Evolutionary conservation across 1,284 basidiomycete genomes (phyloP), one percentile per base, ranked within the genome.

Genomic region (Ustilago cynodontis): DNA sequence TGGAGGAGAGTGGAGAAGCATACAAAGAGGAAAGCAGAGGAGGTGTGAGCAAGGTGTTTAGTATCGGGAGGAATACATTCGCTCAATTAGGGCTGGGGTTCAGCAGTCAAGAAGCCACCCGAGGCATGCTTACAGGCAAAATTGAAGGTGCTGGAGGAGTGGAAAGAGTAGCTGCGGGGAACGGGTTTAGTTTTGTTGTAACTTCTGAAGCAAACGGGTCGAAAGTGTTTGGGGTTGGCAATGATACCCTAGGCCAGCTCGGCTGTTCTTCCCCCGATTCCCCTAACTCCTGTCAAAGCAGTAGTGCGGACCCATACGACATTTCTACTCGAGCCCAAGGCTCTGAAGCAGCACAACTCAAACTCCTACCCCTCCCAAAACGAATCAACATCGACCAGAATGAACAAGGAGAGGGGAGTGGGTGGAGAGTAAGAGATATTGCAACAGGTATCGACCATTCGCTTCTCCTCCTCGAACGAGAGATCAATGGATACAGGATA

Each of bases 21-120:
- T 33, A 33, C 11, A 22, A 28, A 26, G 26, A 20, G 16, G 22
- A 37, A 4, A 45, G 35, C 3, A 9, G 4, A 18, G 37, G 20
- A 18, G 37, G 16, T 35, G 22, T 39, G 26, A 43, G 41, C 20
- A 78, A 78, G 29, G 64, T 75, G 0, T 71, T 75, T 26, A 45
- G 61, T 4, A 5, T 78, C 10, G 76, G 76, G 0, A 16, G 68
- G 6, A 78, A 78, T 28, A 75, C 76, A 0, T 60, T 68, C 37
- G 76, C 67, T 2, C 71, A 78, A 45, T 49, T 78, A 1, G 76
- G 76, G 14, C 39, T 78, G 1, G 76, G 76, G 1, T 78, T 75
- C 16, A 28, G 58, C 0, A 50, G 37, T 14, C 71, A 78, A n/a
- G 76, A 78, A 35, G 71, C 71, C 1, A 78, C 76, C 2, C 29